Evolutionary conservation across 129 eudicot genomes (phyloP).

Genomic region (Flaveria brownii): DNA sequence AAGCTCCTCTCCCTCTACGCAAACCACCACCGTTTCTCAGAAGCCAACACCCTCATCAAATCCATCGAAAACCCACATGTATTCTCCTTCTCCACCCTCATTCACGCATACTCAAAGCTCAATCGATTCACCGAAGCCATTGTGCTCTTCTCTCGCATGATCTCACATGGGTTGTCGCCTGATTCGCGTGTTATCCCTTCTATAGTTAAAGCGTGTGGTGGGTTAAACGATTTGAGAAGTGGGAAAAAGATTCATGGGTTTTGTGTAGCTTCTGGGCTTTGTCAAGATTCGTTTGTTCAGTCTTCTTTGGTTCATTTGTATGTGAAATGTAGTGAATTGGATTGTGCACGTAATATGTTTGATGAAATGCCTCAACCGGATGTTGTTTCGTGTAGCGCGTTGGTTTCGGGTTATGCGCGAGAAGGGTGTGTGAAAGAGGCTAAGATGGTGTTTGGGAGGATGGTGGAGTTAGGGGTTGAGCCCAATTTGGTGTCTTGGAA

Average conservation of each 20-base stretch:
- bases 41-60: constrained; percentile 46
- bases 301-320: constrained; percentile 73
- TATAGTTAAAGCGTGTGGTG: constrained; percentile 61
- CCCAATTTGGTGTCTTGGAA: constrained; percentile 81
- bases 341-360: constrained; percentile 57
- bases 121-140: constrained; percentile 31
- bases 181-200: constrained; percentile 67
- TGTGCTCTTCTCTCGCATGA: constrained; percentile 46
- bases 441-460: constrained; percentile 44
- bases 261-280: constrained; percentile 50
- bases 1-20: constrained; percentile 74
- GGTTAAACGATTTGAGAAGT: constrained; percentile 18
- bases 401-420: constrained; percentile 79
- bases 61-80: constrained; percentile 48
- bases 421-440: constrained; percentile 50
- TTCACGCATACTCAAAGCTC: constrained; percentile 54
- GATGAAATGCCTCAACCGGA: constrained; percentile 60
- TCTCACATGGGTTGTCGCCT: constrained; percentile 36
- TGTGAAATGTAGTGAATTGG: constrained; percentile 45
- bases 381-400: constrained; percentile 70
- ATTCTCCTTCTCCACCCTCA: constrained; percentile 59
- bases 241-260: constrained; percentile 74
- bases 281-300: constrained; percentile 57
- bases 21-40: constrained; percentile 47
- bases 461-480: constrained; percentile 53